Conservation (phyloP, 1,139 yeast genomes). For the Groenewaldozyma auringiensis region DNA sequence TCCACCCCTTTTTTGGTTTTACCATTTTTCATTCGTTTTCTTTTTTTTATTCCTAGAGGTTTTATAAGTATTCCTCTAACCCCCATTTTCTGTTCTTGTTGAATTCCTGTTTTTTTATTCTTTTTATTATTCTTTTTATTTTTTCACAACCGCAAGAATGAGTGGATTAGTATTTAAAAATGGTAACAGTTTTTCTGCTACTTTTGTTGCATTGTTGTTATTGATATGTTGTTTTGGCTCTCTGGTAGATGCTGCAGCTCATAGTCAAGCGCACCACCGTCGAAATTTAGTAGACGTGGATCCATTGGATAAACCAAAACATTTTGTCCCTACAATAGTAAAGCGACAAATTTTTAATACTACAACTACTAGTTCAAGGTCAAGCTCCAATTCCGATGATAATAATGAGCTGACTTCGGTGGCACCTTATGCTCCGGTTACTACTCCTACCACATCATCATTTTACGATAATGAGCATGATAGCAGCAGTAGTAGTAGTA, state of each 20-base stretch:
- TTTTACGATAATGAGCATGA: background rate
- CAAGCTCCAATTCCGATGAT: background rate
- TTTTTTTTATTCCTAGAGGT: too few species aligned
- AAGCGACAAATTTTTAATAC: conserved; percentile 1
- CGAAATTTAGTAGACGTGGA: background rate
- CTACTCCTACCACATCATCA: background rate
- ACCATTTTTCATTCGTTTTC: too few species aligned
- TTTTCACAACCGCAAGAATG: too few species aligned
- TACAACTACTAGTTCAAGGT: background rate
- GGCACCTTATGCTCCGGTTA: background rate
- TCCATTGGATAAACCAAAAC: conserved; percentile 2
- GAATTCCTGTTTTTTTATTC: too few species aligned
- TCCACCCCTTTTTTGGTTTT: too few species aligned
- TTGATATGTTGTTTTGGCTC: background rate
- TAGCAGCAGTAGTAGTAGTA: background rate
- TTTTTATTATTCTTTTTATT: too few species aligned
- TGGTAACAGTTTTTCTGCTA: background rate
- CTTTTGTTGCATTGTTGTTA: background rate
- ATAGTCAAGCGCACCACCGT: background rate
- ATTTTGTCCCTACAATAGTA: background rate
- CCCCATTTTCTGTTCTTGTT: too few species aligned
- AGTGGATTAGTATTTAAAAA: too few species aligned
- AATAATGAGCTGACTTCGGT: background rate
- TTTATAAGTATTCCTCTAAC: too few species aligned
- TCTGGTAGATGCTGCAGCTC: background rate